A percentile compares a stretch with the other conserved stretches of the same genome.
These are phyloP conservation scores for Iberis pinnata DNA, from an alignment of 345 rosid genomes.

Conservation along the genomic window DNA sequence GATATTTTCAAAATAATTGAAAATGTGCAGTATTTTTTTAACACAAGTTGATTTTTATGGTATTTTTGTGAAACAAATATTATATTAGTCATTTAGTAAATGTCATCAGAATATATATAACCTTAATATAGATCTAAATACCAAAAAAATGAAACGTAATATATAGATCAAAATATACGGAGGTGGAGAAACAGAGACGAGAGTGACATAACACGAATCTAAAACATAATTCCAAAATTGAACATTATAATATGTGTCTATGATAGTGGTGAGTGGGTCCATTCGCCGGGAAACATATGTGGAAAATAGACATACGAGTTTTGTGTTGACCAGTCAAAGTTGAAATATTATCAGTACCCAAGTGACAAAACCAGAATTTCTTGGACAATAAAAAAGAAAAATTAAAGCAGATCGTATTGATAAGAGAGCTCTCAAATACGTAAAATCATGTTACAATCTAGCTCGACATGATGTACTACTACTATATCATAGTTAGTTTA, in stretches of 20 bases:
- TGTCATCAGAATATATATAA: too few relatives aligned
- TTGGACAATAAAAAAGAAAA: slow-evolving; percentile 23
- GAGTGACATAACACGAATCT: slow-evolving; percentile 23
- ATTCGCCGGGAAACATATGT: neutral
- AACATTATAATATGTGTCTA: slow-evolving; percentile 5
- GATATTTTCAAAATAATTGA: too few relatives aligned
- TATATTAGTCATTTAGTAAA: too few relatives aligned
- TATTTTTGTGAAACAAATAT: too few relatives aligned
- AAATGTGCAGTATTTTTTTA: too few relatives aligned
- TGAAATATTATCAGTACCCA: slow-evolving; percentile 17
- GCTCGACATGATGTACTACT: slow-evolving; percentile 17
- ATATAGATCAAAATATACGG: neutral
- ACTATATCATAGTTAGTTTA: too few relatives aligned
- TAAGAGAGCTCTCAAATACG: slow-evolving; percentile 18
- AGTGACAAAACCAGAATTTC: slow-evolving; percentile 26
- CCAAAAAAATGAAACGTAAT: too few relatives aligned
- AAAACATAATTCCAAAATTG: slow-evolving; percentile 5
- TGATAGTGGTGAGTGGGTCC: slow-evolving; percentile 25
- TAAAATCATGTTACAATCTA: slow-evolving; percentile 25
- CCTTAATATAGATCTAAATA: neutral
- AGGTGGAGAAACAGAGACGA: slow-evolving; percentile 11
- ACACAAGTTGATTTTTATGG: too few relatives aligned
- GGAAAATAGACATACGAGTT: slow-evolving; percentile 13
- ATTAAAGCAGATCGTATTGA: slow-evolving; percentile 28
- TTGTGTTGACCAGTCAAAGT: slow-evolving; percentile 29